phyloP scores from a whole-genome alignment of 176 grass and related monocot genomes.

The Hyparrhenia diplandra region DNA sequence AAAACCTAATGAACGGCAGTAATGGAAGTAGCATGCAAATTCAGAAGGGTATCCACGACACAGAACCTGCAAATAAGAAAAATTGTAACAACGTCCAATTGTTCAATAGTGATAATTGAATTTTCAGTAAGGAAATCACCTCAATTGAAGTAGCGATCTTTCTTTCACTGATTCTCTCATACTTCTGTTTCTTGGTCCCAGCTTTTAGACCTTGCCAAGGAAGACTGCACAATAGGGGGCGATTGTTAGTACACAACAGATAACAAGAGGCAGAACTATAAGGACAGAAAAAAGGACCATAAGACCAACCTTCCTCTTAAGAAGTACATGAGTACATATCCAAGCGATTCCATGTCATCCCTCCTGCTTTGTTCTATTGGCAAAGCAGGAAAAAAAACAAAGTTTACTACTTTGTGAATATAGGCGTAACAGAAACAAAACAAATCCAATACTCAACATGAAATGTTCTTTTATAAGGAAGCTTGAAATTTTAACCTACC shows the following conservation, averaged over 20 bases:
- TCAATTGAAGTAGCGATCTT: conserved; percentile 89
- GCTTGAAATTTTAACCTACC: conserved; percentile 36
- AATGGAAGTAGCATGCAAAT: conserved; percentile 79
- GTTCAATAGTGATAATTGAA: not conserved
- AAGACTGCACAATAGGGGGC: conserved; percentile 45
- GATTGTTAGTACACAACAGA: conserved; percentile 7
- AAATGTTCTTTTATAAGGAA: not conserved
- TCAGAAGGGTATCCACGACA: conserved; percentile 75
- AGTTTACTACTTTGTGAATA: not conserved
- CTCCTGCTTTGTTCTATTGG: conserved; percentile 87
- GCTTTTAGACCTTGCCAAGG: conserved; percentile 94
- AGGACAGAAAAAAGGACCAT: not conserved
- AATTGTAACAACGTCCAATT: not conserved
- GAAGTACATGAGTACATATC: conserved; percentile 96
- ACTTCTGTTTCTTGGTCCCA: conserved; percentile 92
- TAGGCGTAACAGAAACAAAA: not conserved
- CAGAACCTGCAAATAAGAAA: conserved; percentile 46
- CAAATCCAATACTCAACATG: not conserved
- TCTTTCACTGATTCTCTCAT: conserved; percentile 87
- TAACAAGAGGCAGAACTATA: not conserved
- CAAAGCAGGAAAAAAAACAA: conserved; percentile 28
- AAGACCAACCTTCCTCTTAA: conserved; percentile 85
- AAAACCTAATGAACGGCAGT: conserved; percentile 80
- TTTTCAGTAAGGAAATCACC: conserved; percentile 26
- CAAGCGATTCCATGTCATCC: conserved; percentile 95